Conservation (phyloP, 139 green algal genomes). For the Klebsormidium nitens region DNA sequence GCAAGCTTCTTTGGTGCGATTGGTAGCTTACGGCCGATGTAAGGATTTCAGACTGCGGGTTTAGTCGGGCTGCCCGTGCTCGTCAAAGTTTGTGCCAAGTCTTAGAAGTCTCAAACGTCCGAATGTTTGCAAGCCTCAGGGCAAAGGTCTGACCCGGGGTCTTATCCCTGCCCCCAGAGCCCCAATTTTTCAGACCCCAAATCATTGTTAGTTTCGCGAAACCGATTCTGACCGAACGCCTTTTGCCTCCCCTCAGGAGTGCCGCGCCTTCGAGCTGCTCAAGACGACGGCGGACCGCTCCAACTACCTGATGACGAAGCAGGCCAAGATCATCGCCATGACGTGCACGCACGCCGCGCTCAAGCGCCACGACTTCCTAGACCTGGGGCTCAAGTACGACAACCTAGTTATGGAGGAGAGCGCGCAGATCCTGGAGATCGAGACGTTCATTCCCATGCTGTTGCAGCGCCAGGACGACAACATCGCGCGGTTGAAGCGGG, state of each 20-base stretch:
- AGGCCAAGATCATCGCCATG: conserved; percentile 99
- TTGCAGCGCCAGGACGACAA: conserved; percentile 51
- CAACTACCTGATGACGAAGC: conserved; percentile 94
- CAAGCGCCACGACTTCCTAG: conserved; percentile 91
- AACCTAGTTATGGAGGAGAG: conserved; percentile 97
- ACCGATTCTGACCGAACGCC: neutral
- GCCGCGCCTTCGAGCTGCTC: conserved; percentile 94
- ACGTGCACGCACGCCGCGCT: conserved; percentile 97
- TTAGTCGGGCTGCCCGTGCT: no score
- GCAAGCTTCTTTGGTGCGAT: no score
- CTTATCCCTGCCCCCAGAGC: no score
- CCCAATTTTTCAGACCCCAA: no score
- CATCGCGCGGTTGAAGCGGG: conserved; percentile 63
- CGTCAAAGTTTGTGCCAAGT: no score
- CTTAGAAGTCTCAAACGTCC: no score
- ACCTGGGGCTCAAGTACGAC: conserved; percentile 93
- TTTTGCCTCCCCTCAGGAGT: conserved; percentile 86
- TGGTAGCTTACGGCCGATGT: no score
- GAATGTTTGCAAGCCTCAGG: no score
- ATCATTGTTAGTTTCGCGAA: neutral
- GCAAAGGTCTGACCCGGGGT: no score
- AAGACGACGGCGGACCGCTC: conserved; percentile 79
- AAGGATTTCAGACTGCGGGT: no score
- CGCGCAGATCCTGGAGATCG: conserved; percentile 96
- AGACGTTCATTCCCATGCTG: conserved; percentile 97